A percentile compares a stretch with the other conserved stretches of the same genome.
These are phyloP conservation scores for Chamaenerion angustifolium DNA, from an alignment of 345 rosid species.

Conservation along the genomic window DNA sequence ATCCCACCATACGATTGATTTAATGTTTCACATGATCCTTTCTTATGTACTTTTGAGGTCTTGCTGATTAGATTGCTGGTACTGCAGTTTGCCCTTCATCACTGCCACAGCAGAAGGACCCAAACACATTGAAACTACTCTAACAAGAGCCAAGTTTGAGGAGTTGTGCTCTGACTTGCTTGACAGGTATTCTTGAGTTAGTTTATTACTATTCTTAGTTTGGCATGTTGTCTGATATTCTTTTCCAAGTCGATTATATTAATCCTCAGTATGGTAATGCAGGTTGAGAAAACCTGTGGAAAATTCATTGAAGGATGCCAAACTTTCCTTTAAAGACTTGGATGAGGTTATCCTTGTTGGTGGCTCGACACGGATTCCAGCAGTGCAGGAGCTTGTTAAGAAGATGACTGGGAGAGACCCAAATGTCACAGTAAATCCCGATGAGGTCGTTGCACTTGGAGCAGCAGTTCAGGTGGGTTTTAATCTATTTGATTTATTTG, in stretches of 20 bases:
- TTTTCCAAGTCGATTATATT: too few relatives aligned
- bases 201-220: too few relatives aligned
- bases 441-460: slow-evolving; percentile 95
- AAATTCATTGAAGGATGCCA: slow-evolving; percentile 77
- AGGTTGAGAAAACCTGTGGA: slow-evolving; percentile 88
- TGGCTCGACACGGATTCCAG: slow-evolving; percentile 96
- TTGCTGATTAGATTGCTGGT: background rate
- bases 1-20: background rate
- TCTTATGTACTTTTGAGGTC: background rate
- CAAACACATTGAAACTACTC: slow-evolving; percentile 40
- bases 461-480: slow-evolving; percentile 89
- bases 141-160: slow-evolving; percentile 47
- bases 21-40: background rate
- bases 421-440: slow-evolving; percentile 92
- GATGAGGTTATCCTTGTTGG: slow-evolving; percentile 98
- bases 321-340: slow-evolving; percentile 65
- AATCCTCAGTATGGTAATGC: background rate
- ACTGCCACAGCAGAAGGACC: slow-evolving; percentile 85
- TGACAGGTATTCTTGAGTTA: slow-evolving; percentile 29
- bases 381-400: slow-evolving; percentile 88
- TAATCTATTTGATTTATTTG: background rate
- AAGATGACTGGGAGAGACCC: slow-evolving; percentile 90
- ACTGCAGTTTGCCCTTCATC: slow-evolving; percentile 81
- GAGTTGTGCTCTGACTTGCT: slow-evolving; percentile 42
- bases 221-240: too few relatives aligned